Evolutionary conservation across 1,284 basidiomycete genomes (phyloP), one percentile per base, ranked within the genome.

Genomic region (Irpex sp.): DNA sequence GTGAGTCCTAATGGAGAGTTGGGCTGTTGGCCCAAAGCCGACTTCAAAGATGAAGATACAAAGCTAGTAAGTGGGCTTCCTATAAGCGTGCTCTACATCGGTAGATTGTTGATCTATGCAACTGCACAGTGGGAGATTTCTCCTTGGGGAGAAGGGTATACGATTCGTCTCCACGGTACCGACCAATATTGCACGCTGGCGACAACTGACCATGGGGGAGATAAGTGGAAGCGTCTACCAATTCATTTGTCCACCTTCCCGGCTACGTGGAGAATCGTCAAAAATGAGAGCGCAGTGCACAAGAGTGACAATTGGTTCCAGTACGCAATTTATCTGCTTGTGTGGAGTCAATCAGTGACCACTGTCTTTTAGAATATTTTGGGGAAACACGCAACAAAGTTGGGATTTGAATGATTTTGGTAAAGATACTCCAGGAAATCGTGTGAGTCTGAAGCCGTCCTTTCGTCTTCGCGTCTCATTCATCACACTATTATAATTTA

Each of bases 161-260:
- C 64, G 8, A 65, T 65, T 8, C 57, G 61, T 7, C 44, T 62
- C 2, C 44, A 49, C 13, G 61, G 64, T 2, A 65, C 64, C 6
- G 58, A 65, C 58, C 59, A 60, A 54, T 65, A 60, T 48, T 62
- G 61, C 13, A 65, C 61, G 7, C n/a, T 65, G 57, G 56, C 54
- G 52, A 31, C 15, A 7, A 57, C 47, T 8, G 47, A 52, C 15
- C 11, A 13, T 13, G 44, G 44, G 11, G 34, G 17, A 13, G 36
- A 54, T 31, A 31, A 36, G 37, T 26, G 26, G 26, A 26, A 26
- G 26, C 26, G 26, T 26, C 26, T 26, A 26, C n/a, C 17, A 2
- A 54, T 65, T 1, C 21, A 38, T 7, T 19, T 65, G 6, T 65
- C 64, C 8, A 60, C 36, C 13, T 21, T 62, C 7, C 64, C 64